Evolutionary conservation across 768 basidiomycete genomes (phyloP).

Genomic region (Mycena kentingensis): DNA sequence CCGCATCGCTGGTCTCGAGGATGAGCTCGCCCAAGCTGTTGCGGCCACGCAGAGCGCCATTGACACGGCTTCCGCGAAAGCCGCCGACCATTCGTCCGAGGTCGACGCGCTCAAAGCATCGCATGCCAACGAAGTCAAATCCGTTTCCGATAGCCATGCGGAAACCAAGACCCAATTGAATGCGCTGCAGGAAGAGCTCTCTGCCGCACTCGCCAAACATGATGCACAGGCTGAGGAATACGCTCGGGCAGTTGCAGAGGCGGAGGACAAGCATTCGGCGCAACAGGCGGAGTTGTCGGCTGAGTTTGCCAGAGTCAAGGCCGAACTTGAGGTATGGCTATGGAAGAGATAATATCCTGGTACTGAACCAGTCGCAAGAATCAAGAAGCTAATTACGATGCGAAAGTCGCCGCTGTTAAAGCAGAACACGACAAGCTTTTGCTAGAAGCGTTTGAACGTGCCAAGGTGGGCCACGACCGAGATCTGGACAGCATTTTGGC

Average conservation of each 20-base stretch:
- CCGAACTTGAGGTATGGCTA: constrained; percentile 63
- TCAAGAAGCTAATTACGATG: constrained; percentile 68
- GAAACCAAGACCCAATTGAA: constrained; percentile 47
- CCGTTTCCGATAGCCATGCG: constrained; percentile 45
- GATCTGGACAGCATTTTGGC: background rate
- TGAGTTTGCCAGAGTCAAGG: constrained; percentile 55
- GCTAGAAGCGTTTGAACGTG: constrained; percentile 72
- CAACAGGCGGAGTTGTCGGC: constrained; percentile 55
- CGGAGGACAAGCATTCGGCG: constrained; percentile 49
- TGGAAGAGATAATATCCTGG: background rate
- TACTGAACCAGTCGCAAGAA: constrained; percentile 41
- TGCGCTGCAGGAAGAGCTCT: constrained; percentile 49
- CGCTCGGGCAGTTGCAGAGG: constrained; percentile 50
- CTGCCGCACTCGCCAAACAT: constrained; percentile 44
- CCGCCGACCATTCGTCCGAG: constrained; percentile 43
- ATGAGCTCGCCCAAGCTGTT: constrained; percentile 50
- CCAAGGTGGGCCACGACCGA: constrained; percentile 54
- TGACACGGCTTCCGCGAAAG: constrained; percentile 50
- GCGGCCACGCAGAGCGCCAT: constrained; percentile 50
- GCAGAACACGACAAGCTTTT: constrained; percentile 63
- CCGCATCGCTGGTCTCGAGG: constrained; percentile 54
- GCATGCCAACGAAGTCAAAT: constrained; percentile 50
- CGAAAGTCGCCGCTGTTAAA: constrained; percentile 66
- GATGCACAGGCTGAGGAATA: constrained; percentile 56
- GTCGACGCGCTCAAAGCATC: constrained; percentile 42